Conservation (phyloP, 176 grass and related monocot species). For the Canna indica region DNA sequence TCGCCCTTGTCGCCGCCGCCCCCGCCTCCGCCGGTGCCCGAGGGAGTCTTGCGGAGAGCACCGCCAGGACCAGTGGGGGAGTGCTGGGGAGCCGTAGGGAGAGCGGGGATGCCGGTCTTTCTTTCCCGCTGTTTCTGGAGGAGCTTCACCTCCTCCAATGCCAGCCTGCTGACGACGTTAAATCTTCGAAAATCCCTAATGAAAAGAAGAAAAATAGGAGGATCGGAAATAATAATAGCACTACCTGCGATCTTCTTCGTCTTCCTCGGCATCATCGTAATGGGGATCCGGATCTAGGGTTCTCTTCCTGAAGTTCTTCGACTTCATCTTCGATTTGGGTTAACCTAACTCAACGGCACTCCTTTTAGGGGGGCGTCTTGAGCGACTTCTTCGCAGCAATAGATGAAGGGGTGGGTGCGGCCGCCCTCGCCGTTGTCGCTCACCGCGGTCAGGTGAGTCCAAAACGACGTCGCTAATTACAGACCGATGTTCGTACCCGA, state of each 20-base stretch:
- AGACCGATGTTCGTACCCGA: too few species aligned
- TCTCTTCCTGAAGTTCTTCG: slow-evolving; percentile 11
- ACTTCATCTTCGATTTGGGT: slow-evolving; percentile 4
- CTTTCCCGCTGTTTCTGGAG: slow-evolving; percentile 30
- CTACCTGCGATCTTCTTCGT: slow-evolving; percentile 4
- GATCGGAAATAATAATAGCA: neutral
- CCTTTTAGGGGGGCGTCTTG: too few species aligned
- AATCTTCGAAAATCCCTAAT: neutral
- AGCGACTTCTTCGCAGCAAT: too few species aligned
- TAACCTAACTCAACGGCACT: neutral
- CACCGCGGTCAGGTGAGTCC: too few species aligned
- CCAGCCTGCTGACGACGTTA: neutral
- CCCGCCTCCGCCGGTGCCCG: slow-evolving; percentile 16
- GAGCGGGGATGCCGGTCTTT: slow-evolving; percentile 30
- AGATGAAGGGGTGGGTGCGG: too few species aligned
- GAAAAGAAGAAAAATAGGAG: neutral
- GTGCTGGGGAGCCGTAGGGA: slow-evolving; percentile 13
- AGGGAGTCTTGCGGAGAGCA: slow-evolving; percentile 19
- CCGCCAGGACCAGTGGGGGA: neutral
- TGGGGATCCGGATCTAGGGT: slow-evolving; percentile 2
- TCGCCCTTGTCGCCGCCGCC: slow-evolving; percentile 1
- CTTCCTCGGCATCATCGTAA: neutral
- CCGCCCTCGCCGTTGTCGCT: too few species aligned
- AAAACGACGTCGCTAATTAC: too few species aligned
- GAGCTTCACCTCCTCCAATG: slow-evolving; percentile 12